Evolutionary conservation across 768 basidiomycete species (phyloP).

Genomic region (Pisolithus marmoratus): DNA sequence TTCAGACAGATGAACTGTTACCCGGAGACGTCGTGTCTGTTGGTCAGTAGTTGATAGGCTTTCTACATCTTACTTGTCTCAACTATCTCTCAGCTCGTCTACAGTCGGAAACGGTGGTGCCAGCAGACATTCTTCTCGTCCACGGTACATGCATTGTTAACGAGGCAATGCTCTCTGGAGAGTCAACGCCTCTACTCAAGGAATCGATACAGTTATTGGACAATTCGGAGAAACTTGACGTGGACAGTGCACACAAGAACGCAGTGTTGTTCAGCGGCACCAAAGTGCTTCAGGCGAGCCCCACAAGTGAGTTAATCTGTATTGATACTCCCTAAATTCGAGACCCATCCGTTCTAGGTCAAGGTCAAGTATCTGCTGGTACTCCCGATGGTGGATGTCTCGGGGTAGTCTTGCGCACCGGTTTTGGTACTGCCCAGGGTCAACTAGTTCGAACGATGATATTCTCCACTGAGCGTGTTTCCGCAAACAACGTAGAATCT

Average conservation of each 20-base stretch:
- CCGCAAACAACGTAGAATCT: conserved; percentile 91
- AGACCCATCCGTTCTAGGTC: conserved; percentile 14
- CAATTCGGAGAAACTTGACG: conserved; percentile 66
- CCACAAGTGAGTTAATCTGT: conserved; percentile 30
- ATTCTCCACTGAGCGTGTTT: conserved; percentile 94
- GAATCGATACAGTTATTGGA: conserved; percentile 90
- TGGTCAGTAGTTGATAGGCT: conserved; percentile 40
- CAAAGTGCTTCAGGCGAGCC: conserved; percentile 84
- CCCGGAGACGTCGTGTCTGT: conserved; percentile 89
- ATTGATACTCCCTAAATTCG: not conserved
- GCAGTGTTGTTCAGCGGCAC: conserved; percentile 92
- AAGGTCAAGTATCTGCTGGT: conserved; percentile 37
- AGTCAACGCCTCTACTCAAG: conserved; percentile 94
- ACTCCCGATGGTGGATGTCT: conserved; percentile 93
- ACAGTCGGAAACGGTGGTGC: conserved; percentile 79
- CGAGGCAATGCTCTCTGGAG: conserved; percentile 98
- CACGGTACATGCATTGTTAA: conserved; percentile 95
- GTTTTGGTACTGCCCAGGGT: conserved; percentile 96
- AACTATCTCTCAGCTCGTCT: conserved; percentile 44
- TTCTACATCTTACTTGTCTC: not conserved
- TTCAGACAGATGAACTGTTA: conserved; percentile 82
- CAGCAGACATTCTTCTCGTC: conserved; percentile 90
- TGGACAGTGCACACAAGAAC: conserved; percentile 83
- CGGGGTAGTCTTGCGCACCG: conserved; percentile 88
- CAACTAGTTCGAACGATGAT: conserved; percentile 99